phyloP scores from a whole-genome alignment of 2,329 filamentous ascomycete genomes.

The Chaetothyriales sp. region DNA sequence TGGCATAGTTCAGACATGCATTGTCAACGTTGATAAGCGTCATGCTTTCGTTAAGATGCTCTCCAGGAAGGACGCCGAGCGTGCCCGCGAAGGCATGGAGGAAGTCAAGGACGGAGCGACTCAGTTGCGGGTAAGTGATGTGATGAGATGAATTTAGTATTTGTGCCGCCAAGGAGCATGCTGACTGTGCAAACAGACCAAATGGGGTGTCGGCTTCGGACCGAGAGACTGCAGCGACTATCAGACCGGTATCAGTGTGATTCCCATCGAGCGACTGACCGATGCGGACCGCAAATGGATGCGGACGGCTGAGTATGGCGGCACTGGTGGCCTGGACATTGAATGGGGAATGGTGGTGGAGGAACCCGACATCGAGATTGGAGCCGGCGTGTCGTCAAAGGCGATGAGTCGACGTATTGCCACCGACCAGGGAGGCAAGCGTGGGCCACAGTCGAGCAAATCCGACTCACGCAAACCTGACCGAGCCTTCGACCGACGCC shows the following conservation, averaged over 20 bases:
- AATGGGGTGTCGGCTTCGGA: constrained; percentile 95
- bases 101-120: constrained; percentile 56
- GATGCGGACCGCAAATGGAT: constrained; percentile 98
- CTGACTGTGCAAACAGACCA: constrained; percentile 45
- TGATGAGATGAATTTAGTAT: background rate
- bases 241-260: constrained; percentile 75
- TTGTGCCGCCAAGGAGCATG: background rate
- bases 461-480: constrained; percentile 22
- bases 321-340: constrained; percentile 70
- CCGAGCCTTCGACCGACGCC: constrained; percentile 20
- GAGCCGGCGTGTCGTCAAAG: constrained; percentile 91
- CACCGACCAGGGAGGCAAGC: constrained; percentile 35
- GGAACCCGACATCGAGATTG: constrained; percentile 97
- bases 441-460: constrained; percentile 31
- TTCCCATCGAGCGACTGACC: constrained; percentile 81
- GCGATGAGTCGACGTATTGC: constrained; percentile 38
- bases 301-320: constrained; percentile 80
- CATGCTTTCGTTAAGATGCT: constrained; percentile 99
- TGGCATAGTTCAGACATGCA: constrained; percentile 87
- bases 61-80: constrained; percentile 67
- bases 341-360: constrained; percentile 78
- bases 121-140: constrained; percentile 52
- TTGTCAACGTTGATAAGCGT: constrained; percentile 93
- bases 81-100: constrained; percentile 78
- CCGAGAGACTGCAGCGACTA: constrained; percentile 97